These are phyloP conservation scores for Claviceps humidiphila DNA, from an alignment of 2,329 filamentous ascomycete species.

Conservation along the genomic window DNA sequence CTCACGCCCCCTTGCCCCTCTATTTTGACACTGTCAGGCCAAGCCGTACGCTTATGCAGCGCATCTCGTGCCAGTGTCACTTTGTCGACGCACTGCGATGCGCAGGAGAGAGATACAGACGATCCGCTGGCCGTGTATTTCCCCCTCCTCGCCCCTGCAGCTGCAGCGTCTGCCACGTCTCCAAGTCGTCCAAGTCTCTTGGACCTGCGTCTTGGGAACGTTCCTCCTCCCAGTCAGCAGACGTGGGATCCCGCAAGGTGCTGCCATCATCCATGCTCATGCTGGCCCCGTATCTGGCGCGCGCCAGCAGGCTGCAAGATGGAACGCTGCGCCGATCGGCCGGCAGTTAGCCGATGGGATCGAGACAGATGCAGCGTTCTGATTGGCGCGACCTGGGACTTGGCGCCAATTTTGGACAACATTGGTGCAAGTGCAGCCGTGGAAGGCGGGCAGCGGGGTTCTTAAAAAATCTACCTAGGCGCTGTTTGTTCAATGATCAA, in stretches of 20 bases:
- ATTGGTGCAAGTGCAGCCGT: neutral
- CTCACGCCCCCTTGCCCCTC: neutral
- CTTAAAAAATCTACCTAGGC: no score
- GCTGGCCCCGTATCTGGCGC: constrained; percentile 1
- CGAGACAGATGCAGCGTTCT: neutral
- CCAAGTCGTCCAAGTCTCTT: no score
- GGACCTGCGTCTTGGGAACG: no score
- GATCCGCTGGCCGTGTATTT: neutral
- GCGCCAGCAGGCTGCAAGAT: neutral
- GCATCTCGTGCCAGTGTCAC: constrained; percentile 1
- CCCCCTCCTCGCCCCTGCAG: no score
- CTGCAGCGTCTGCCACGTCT: no score
- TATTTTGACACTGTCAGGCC: neutral
- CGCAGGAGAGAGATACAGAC: neutral
- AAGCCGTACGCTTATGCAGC: neutral
- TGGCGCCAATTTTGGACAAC: constrained; percentile 3
- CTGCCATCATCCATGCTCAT: neutral
- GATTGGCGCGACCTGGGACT: constrained; percentile 3
- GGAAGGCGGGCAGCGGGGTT: neutral
- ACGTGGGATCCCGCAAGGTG: no score
- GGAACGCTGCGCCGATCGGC: constrained; percentile 1
- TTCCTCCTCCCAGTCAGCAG: no score
- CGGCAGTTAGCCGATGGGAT: constrained; percentile 3
- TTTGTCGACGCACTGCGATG: neutral
- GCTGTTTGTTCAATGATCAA: no score